Conservation (phyloP, 805 yeast species). For the Hanseniaspora thailandica region DNA sequence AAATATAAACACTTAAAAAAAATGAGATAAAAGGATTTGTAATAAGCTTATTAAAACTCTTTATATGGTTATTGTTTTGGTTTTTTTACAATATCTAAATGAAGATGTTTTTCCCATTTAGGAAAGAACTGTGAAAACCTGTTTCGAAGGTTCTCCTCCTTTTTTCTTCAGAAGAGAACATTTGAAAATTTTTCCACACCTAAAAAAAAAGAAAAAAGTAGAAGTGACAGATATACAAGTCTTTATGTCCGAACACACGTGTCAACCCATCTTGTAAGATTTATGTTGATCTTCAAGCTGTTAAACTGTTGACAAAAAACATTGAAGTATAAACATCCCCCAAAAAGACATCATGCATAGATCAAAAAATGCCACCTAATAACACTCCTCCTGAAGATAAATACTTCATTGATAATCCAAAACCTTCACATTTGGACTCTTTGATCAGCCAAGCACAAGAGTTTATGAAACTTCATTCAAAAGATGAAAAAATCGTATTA, state of each 20-base stretch:
- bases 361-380: slow-evolving; percentile 22
- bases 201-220: too few species aligned
- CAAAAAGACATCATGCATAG: too few species aligned
- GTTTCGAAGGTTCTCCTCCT: neutral
- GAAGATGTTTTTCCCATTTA: neutral
- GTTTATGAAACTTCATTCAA: slow-evolving; percentile 41
- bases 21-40: too few species aligned
- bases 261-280: too few species aligned
- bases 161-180: neutral
- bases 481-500: slow-evolving; percentile 40
- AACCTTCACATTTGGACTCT: slow-evolving; percentile 63
- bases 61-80: too few species aligned
- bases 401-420: slow-evolving; percentile 59
- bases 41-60: too few species aligned
- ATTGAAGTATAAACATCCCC: too few species aligned
- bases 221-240: neutral
- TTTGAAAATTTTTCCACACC: neutral
- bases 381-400: slow-evolving; percentile 66
- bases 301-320: too few species aligned
- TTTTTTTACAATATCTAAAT: neutral
- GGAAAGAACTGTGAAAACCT: neutral
- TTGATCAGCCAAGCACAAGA: slow-evolving; percentile 44
- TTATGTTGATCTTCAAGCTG: too few species aligned
- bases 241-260: neutral
- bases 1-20: neutral